phyloP scores from a whole-genome alignment of 1,284 basidiomycete species.

The Tilletia walkeri region DNA sequence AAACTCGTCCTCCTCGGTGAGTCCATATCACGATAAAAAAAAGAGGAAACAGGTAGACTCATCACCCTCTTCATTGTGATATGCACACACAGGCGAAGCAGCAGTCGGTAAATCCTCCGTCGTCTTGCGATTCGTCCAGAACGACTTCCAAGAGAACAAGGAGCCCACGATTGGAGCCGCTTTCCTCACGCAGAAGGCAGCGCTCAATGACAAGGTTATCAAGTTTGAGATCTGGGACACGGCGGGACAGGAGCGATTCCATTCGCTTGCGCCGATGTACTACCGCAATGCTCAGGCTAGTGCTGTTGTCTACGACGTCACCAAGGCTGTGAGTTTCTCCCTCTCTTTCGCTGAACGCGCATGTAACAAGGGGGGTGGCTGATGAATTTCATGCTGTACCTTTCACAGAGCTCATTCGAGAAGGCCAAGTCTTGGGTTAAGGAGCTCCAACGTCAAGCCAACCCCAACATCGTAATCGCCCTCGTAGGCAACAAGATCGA shows the following conservation, averaged over 20 bases:
- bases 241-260: slow-evolving; percentile 90
- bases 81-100: slow-evolving; percentile 73
- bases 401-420: slow-evolving; percentile 73
- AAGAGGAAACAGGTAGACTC: too few species aligned
- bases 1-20: slow-evolving; percentile 53
- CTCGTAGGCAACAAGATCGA: slow-evolving; percentile 65
- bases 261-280: slow-evolving; percentile 93
- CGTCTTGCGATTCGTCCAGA: slow-evolving; percentile 91
- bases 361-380: not conserved
- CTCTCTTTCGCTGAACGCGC: not conserved
- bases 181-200: slow-evolving; percentile 67
- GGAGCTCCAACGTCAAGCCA: slow-evolving; percentile 96
- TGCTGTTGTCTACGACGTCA: slow-evolving; percentile 96
- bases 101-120: slow-evolving; percentile 99
- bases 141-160: slow-evolving; percentile 94
- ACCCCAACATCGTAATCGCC: slow-evolving; percentile 93
- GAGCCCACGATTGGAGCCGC: slow-evolving; percentile 98
- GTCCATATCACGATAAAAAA: not conserved
- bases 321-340: slow-evolving; percentile 61
- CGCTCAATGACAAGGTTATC: slow-evolving; percentile 67
- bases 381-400: too few species aligned
- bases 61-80: not conserved
- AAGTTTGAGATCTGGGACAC: slow-evolving; percentile 97
- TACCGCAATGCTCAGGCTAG: slow-evolving; percentile 98
- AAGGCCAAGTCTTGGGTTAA: slow-evolving; percentile 99